A percentile compares a stretch with the other conserved stretches of the same genome.
phyloP scores from a whole-genome alignment of 768 basidiomycete genomes.

The Tricholoma saponaceum region DNA sequence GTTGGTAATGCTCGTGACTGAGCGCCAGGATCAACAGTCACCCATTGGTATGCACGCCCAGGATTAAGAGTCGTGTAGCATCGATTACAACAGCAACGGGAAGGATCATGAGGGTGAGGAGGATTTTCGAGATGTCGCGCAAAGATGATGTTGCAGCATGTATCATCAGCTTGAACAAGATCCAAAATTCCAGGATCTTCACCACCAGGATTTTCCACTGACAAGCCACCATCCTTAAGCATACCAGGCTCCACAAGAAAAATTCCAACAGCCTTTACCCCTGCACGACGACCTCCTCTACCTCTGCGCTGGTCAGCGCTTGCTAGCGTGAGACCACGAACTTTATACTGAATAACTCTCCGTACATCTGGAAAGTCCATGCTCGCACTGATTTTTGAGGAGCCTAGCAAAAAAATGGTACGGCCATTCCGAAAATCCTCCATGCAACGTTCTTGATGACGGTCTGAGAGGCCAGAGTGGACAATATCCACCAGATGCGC shows the following conservation, averaged over 20 bases:
- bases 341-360: neutral
- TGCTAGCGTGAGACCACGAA: neutral
- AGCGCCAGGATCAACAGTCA: neutral
- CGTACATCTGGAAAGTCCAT: neutral
- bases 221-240: neutral
- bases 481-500: neutral
- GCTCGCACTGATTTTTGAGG: neutral
- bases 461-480: neutral
- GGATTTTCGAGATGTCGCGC: neutral
- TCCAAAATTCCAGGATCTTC: neutral
- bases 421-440: neutral
- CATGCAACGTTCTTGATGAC: neutral
- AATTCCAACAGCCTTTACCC: neutral
- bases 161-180: too few relatives aligned
- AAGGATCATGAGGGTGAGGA: neutral
- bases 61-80: neutral
- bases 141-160: neutral
- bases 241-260: too few relatives aligned
- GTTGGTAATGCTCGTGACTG: neutral
- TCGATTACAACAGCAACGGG: neutral
- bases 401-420: neutral
- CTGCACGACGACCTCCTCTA: neutral
- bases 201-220: neutral
- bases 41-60: neutral
- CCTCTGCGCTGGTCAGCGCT: neutral